phyloP scores from a whole-genome alignment of 2,329 filamentous ascomycete species.

The Hirsutella thompsonii region DNA sequence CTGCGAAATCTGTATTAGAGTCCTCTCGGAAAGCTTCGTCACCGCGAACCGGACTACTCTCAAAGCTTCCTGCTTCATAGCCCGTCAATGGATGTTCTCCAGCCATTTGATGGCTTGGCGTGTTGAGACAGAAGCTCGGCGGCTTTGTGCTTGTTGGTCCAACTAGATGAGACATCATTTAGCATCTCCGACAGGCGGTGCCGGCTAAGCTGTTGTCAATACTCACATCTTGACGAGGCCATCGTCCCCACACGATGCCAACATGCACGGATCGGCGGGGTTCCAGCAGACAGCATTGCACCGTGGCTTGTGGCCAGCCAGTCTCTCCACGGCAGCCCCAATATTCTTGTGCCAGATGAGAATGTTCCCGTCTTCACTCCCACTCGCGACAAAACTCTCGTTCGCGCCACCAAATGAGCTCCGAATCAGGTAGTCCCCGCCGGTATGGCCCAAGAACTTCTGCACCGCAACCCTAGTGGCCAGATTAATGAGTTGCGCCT shows the following conservation, averaged over 20 bases:
- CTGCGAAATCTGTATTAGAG: too few relatives aligned
- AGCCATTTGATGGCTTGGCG: slow-evolving; percentile 7
- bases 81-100: slow-evolving; percentile 6
- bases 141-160: slow-evolving; percentile 12
- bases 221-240: slow-evolving; percentile 71
- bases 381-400: slow-evolving; percentile 83
- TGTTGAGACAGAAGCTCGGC: slow-evolving; percentile 9
- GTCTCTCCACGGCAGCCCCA: slow-evolving; percentile 59
- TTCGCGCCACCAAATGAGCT: slow-evolving; percentile 78
- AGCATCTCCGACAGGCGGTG: neutral
- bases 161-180: slow-evolving; percentile 3
- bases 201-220: slow-evolving; percentile 6
- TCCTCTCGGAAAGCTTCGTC: too few relatives aligned
- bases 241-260: slow-evolving; percentile 88
- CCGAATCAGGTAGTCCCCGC: slow-evolving; percentile 68
- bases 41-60: too few relatives aligned
- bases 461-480: slow-evolving; percentile 58
- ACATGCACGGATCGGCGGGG: slow-evolving; percentile 66
- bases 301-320: slow-evolving; percentile 62
- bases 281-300: slow-evolving; percentile 90
- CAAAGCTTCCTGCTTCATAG: too few relatives aligned
- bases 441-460: slow-evolving; percentile 62
- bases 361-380: slow-evolving; percentile 68
- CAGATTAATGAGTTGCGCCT: slow-evolving; percentile 69
- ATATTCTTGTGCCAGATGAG: slow-evolving; percentile 88